Base-by-base conservation (phyloP, 768 basidiomycete genomes). In the Pisolithus tinctorius region DNA sequence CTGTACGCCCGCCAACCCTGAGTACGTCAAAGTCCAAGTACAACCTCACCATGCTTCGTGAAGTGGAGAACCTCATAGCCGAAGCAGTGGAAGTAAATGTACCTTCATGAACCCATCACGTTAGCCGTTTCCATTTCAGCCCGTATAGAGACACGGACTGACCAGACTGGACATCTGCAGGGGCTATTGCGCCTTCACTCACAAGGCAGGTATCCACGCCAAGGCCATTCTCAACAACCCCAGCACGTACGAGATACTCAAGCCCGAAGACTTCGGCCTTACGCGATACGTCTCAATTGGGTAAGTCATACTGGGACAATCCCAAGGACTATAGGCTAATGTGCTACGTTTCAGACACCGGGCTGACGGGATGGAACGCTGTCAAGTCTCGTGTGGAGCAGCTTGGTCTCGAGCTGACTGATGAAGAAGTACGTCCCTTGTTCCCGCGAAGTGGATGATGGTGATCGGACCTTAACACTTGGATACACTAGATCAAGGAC, bases 11-110 rank as follows among this genome's bases (percentile, higher is more conserved):
- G 93, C 92, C 64, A 85, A 97, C 74, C 95, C 95, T 25, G 96
- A 98, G 66, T 97, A 97, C 68, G 95, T 98, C 84, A 98, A 98
- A 97, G 81, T 70, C 80, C 82, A 99, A 99, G 85, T 99, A 98
- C 78, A 96, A 98, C 71, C 83, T 98, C 41, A 71, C 82, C 54
- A 94, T 95, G 90, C 86, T 99, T 49, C 89, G 96, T 61, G 96
- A 98, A 71, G 89, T 99, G 59, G 96, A 99, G 74, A 98, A 98
- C 74, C 76, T 97, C 63, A 94, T 99, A 55, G 96, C 96, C 37
- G 94, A 97, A 71, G 96, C 95, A 46, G 96, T 99, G 54, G 93
- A 97, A 69, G 93, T 98, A 67, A 89, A 92, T 57, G 83, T 99
- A 41, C 96, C 20, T 99, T 98, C 78, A 89, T 87, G 82, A 95